Evolutionary conservation across 805 yeast species (phyloP).

Genomic region (Phaffomyces antillensis): DNA sequence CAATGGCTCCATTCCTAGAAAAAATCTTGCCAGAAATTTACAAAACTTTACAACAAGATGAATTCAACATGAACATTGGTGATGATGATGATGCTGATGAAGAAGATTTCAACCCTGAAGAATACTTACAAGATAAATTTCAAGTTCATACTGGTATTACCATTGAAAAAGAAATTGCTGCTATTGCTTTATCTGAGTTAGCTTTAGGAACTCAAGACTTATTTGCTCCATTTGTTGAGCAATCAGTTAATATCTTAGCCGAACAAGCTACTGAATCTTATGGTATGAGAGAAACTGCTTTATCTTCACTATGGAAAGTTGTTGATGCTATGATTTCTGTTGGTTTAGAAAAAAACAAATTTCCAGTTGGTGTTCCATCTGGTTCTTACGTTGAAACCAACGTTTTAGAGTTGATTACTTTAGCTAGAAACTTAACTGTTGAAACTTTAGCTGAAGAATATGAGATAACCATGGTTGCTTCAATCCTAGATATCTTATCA

Average conservation of each 20-base stretch:
- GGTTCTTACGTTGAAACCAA: conserved; percentile 53
- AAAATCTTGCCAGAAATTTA: conserved; percentile 78
- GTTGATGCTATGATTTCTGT: conserved; percentile 60
- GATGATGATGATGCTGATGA: conserved; percentile 46
- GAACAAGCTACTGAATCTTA: conserved; percentile 81
- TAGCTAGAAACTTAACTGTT: conserved; percentile 62
- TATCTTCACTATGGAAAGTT: conserved; percentile 77
- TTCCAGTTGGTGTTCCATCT: conserved; percentile 59
- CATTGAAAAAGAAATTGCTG: conserved; percentile 92
- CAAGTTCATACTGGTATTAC: conserved; percentile 93
- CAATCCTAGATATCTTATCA: conserved; percentile 65
- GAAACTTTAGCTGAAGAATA: conserved; percentile 67
- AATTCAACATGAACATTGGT: conserved; percentile 53
- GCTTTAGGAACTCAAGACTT: conserved; percentile 80
- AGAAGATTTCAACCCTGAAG: conserved; percentile 34
- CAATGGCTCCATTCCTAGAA: conserved; percentile 79
- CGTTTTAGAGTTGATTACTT: conserved; percentile 51
- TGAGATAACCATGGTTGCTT: conserved; percentile 74
- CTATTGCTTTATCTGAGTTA: conserved; percentile 81
- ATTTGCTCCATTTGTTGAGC: conserved; percentile 71
- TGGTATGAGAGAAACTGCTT: conserved; percentile 85
- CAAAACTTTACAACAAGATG: conserved; percentile 80
- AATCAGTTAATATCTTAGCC: conserved; percentile 52
- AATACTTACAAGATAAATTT: conserved; percentile 59
- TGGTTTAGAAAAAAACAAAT: conserved; percentile 39